Base-by-base conservation (phyloP, 2,329 filamentous ascomycete genomes). In the Fusarium sp. region DNA sequence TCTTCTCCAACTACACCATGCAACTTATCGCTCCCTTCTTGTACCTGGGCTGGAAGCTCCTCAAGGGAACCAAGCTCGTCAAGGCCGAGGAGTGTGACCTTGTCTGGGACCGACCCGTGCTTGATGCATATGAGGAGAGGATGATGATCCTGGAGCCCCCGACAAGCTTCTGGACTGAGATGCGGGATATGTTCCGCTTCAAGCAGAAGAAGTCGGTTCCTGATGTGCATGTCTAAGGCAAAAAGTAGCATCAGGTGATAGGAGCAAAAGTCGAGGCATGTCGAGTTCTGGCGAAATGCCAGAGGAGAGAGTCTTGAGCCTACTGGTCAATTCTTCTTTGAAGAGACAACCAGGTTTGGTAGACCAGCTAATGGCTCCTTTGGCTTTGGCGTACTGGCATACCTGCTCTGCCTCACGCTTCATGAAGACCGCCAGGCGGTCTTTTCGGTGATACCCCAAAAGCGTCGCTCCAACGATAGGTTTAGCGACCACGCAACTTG, bases 41-140 rank as follows among this genome's bases (percentile, higher is more conserved):
- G 31, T 91, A 85, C 73, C 38, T 84, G 6, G 83, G 83, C 70
- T 92, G 88, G 88, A 92, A 92, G 80, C 11, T 92, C 5, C 24
- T 89, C 76, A 88, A 89, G 81, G 83, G 82, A 38, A 91, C 89
- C 2, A 86, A 85, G 70, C 79, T 87, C 38, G 81, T 89, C 9
- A 80, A 80, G 8, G 79, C 89, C 0, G 75, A 83, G 9, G 85
- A 91, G 71, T 86, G 85, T 1, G 88, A 90, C 74, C 81, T 90
- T 10, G 81, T 89, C 47, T 87, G 88, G 88, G 85, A 90, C 70
- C 80, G 84, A 34, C 87, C 87, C 24, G 73, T 84, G 20, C 86
- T 89, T 64, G 88, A 90, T 72, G 84, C 83, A 0, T 89, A 89
- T 58, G 87, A 88, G 74, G 82, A 79, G 8, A 82, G 81, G 10